Evolutionary conservation across 177 flowering plant species (phyloP).

Genomic region (Tripterygium wilfordii): DNA sequence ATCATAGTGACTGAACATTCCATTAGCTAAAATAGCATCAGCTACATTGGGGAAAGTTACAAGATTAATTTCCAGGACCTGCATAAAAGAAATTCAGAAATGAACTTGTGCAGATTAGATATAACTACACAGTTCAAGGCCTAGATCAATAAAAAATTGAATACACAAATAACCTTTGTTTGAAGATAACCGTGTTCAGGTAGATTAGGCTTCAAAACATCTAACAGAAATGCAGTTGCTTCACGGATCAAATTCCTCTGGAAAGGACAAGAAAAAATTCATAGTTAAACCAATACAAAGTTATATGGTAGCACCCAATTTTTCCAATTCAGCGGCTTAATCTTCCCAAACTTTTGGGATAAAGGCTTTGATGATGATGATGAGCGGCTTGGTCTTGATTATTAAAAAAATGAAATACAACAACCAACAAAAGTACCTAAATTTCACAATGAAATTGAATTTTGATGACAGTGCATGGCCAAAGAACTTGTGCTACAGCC

Average conservation of each 20-base stretch:
- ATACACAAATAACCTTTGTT: constrained; percentile 57
- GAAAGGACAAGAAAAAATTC: constrained; percentile 5
- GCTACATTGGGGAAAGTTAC: constrained; percentile 99
- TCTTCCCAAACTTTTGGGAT: too few relatives aligned
- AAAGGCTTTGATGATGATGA: too few relatives aligned
- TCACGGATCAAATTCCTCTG: constrained; percentile 99
- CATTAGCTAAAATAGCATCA: constrained; percentile 98
- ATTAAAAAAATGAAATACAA: too few relatives aligned
- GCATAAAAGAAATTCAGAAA: constrained; percentile 5
- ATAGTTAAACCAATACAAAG: too few relatives aligned
- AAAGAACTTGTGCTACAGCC: too few relatives aligned
- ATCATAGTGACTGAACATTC: constrained; percentile 99
- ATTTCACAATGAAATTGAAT: too few relatives aligned
- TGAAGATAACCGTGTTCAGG: constrained; percentile 91
- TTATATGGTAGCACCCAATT: too few relatives aligned
- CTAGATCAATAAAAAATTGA: neutral
- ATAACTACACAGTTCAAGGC: neutral
- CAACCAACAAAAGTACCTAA: too few relatives aligned
- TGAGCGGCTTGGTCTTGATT: too few relatives aligned
- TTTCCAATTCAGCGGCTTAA: too few relatives aligned
- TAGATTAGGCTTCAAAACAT: constrained; percentile 92
- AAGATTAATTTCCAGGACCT: constrained; percentile 96
- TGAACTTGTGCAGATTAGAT: too few relatives aligned
- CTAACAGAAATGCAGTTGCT: constrained; percentile 95
- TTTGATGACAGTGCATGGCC: too few relatives aligned